phyloP scores from a whole-genome alignment of 192 early-diverging fungal species.

The Coemansia umbellata region DNA sequence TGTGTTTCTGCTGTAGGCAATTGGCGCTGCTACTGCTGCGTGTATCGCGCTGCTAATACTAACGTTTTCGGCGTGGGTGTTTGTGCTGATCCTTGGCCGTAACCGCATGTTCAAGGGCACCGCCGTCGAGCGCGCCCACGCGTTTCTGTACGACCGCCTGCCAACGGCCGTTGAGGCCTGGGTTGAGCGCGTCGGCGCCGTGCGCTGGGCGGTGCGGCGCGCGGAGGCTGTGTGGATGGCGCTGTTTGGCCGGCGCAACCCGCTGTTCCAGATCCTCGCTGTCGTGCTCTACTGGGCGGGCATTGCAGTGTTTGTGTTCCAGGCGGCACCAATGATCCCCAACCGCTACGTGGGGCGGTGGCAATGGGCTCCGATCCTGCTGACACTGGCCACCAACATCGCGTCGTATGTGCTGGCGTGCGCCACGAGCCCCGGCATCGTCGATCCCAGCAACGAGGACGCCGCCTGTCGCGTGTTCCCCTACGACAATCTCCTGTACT shows the following conservation, averaged over 20 bases:
- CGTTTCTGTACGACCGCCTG: slow-evolving; percentile 9
- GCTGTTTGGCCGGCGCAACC: slow-evolving; percentile 42
- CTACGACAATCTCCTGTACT: slow-evolving; percentile 37
- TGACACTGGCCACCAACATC: slow-evolving; percentile 36
- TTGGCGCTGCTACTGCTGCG: slow-evolving; percentile 15
- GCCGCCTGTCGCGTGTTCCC: slow-evolving; percentile 19
- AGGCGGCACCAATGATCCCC: slow-evolving; percentile 36
- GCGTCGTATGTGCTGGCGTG: slow-evolving; percentile 28
- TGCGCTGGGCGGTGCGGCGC: slow-evolving; percentile 8
- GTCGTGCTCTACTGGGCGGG: slow-evolving; percentile 32
- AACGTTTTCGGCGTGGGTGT: slow-evolving; percentile 30
- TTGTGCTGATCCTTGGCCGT: slow-evolving; percentile 40
- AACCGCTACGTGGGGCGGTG: slow-evolving; percentile 37
- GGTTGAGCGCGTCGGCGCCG: slow-evolving; percentile 9
- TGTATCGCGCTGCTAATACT: slow-evolving; percentile 9
- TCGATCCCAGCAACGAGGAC: slow-evolving; percentile 22
- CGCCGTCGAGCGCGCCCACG: slow-evolving; percentile 25
- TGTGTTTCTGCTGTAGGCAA: too few relatives aligned
- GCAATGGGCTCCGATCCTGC: slow-evolving; percentile 33
- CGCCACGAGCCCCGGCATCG: slow-evolving; percentile 27
- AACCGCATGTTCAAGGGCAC: slow-evolving; percentile 46
- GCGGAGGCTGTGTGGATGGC: slow-evolving; percentile 18
- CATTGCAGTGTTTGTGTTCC: slow-evolving; percentile 24
- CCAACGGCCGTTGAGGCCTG: slow-evolving; percentile 12
- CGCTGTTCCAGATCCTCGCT: slow-evolving; percentile 35